phyloP scores from a whole-genome alignment of 169 alveolate species.

The Plasmodium billcollinsi region DNA sequence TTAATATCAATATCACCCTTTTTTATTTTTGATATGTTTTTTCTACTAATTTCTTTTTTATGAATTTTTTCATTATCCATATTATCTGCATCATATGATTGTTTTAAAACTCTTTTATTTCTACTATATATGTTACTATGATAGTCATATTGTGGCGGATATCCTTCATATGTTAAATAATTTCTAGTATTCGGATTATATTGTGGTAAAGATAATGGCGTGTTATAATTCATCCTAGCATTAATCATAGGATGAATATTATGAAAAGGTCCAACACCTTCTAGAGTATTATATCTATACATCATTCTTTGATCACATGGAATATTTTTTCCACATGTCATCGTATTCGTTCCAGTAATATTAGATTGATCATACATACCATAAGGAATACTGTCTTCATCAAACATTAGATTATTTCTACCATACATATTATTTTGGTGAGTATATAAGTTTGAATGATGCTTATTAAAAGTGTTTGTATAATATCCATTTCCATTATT shows the following conservation, averaged over 20 bases:
- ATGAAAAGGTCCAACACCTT: slow-evolving; percentile 16
- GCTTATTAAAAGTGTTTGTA: slow-evolving; percentile 55
- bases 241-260: slow-evolving; percentile 40
- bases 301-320: slow-evolving; percentile 35
- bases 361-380: slow-evolving; percentile 74
- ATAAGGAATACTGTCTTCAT: slow-evolving; percentile 57
- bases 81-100: slow-evolving; percentile 12
- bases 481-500: slow-evolving; percentile 49
- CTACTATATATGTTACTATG: not conserved
- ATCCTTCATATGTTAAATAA: slow-evolving; percentile 20
- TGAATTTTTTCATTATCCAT: slow-evolving; percentile 3
- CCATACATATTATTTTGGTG: slow-evolving; percentile 77
- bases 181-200: slow-evolving; percentile 21
- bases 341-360: slow-evolving; percentile 57
- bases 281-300: slow-evolving; percentile 47
- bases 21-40: slow-evolving; percentile 52
- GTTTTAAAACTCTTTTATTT: not conserved
- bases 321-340: slow-evolving; percentile 36
- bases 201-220: slow-evolving; percentile 8
- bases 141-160: slow-evolving; percentile 3
- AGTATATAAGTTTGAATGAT: slow-evolving; percentile 38
- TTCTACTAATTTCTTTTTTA: slow-evolving; percentile 46
- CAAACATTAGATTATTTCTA: slow-evolving; percentile 66
- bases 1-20: slow-evolving; percentile 74
- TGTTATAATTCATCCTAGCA: slow-evolving; percentile 28